Evolutionary conservation across 1,284 basidiomycete species (phyloP).

Genomic region (Sanghuangporus baumii): DNA sequence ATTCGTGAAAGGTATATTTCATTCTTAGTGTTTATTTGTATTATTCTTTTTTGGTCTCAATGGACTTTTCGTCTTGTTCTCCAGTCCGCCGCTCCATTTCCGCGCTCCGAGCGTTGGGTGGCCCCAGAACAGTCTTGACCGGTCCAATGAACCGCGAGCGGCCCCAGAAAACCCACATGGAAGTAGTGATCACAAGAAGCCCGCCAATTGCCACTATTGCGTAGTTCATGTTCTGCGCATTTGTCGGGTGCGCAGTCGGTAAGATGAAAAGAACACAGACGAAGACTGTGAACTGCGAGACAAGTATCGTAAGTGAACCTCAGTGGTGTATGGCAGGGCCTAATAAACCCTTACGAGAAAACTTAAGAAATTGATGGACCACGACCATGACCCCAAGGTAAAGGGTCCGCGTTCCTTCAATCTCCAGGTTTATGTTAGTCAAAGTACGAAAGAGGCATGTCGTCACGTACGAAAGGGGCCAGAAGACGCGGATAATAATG

Average conservation of each 20-base stretch:
- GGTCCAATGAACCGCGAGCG: constrained; percentile 28
- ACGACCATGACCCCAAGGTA: constrained; percentile 47
- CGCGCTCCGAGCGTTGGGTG: not conserved
- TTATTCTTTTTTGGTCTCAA: no score
- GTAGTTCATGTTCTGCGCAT: constrained; percentile 60
- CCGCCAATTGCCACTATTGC: constrained; percentile 47
- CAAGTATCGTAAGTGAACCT: not conserved
- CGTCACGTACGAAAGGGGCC: constrained; percentile 43
- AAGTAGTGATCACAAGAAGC: constrained; percentile 34
- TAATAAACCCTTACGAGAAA: constrained; percentile 34
- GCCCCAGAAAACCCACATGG: constrained; percentile 40
- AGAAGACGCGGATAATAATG: constrained; percentile 53
- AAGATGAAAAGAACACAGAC: constrained; percentile 54
- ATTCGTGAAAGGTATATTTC: no score
- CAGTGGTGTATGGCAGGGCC: not conserved
- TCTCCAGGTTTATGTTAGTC: constrained; percentile 23
- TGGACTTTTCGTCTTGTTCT: no score
- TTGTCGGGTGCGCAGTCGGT: constrained; percentile 55
- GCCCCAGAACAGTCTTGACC: constrained; percentile 23
- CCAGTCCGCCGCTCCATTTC: not conserved
- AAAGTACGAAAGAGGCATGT: not conserved
- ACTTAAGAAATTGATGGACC: constrained; percentile 44
- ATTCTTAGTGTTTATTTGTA: no score
- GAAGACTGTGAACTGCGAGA: constrained; percentile 43
- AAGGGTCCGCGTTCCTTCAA: constrained; percentile 47